Evolutionary conservation across 805 yeast genomes (phyloP).

Genomic region (Saturnispora halmiae): DNA sequence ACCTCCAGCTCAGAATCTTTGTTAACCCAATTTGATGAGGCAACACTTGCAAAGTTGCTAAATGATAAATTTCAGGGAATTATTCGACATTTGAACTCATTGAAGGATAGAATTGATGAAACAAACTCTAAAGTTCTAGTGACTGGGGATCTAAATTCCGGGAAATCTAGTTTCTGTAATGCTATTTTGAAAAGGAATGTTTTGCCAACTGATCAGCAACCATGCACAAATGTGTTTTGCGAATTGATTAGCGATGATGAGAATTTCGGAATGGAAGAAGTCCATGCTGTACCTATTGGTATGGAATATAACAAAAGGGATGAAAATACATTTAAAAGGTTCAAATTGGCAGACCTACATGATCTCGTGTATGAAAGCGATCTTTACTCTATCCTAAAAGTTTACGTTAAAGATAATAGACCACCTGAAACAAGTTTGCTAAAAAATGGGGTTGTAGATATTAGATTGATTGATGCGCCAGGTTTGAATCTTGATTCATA

Average conservation of each 20-base stretch:
- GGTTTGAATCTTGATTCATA: constrained; percentile 89
- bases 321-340: constrained; percentile 55
- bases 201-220: constrained; percentile 94
- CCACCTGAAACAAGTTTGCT: constrained; percentile 59
- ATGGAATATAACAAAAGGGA: constrained; percentile 42
- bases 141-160: constrained; percentile 95
- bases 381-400: constrained; percentile 60
- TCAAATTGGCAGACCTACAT: constrained; percentile 47
- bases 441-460: constrained; percentile 86
- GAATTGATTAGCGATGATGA: constrained; percentile 82
- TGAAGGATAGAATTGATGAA: constrained; percentile 81
- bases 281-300: constrained; percentile 75
- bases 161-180: constrained; percentile 93
- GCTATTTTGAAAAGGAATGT: constrained; percentile 69
- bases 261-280: constrained; percentile 73
- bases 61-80: constrained; percentile 60
- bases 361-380: constrained; percentile 69
- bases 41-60: constrained; percentile 59
- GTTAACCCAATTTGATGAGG: constrained; percentile 52
- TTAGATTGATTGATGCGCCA: constrained; percentile 92
- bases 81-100: constrained; percentile 54
- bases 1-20: constrained; percentile 31
- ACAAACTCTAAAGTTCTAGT: constrained; percentile 89
- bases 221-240: constrained; percentile 93
- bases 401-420: constrained; percentile 73